Evolutionary conservation across 495 filamentous ascomycete species (phyloP).

Genomic region (Penicillium angulare): DNA sequence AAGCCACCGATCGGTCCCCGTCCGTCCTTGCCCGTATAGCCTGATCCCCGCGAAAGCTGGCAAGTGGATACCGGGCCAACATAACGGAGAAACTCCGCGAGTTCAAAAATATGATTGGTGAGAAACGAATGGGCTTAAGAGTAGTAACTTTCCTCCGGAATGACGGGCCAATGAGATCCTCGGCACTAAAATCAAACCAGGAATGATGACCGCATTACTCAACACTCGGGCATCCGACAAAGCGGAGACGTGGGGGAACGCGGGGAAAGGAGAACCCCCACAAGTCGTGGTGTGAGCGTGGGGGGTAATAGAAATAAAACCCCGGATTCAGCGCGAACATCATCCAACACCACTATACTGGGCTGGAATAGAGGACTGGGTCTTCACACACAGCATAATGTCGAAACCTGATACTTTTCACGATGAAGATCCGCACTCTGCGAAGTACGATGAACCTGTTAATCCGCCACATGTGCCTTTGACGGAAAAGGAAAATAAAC

Average conservation of each 20-base stretch:
- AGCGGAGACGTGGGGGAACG: conserved; percentile 15
- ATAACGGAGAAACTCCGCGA: background rate
- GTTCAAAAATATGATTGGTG: background rate
- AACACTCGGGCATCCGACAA: background rate
- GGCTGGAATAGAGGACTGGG: too few species aligned
- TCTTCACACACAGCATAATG: conserved; percentile 7
- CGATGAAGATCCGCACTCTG: conserved; percentile 10
- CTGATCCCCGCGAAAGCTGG: background rate
- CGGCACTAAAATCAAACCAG: background rate
- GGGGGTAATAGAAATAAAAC: conserved; percentile 9
- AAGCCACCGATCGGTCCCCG: background rate
- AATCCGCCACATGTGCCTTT: conserved; percentile 32
- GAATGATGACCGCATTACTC: background rate
- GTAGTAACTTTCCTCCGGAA: background rate
- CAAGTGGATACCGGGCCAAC: background rate
- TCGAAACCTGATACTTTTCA: conserved; percentile 16
- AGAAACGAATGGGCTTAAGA: background rate
- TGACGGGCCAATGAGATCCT: background rate
- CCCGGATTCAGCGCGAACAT: too few species aligned
- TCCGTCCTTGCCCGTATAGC: background rate
- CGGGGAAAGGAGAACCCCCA: conserved; percentile 13
- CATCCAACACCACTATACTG: too few species aligned
- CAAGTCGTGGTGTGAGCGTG: background rate
- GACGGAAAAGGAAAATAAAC: conserved; percentile 52
- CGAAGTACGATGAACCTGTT: conserved; percentile 2